Evolutionary conservation across 805 yeast genomes (phyloP), one percentile per base, ranked within the genome.

Genomic region (Yamadazyma sp.): DNA sequence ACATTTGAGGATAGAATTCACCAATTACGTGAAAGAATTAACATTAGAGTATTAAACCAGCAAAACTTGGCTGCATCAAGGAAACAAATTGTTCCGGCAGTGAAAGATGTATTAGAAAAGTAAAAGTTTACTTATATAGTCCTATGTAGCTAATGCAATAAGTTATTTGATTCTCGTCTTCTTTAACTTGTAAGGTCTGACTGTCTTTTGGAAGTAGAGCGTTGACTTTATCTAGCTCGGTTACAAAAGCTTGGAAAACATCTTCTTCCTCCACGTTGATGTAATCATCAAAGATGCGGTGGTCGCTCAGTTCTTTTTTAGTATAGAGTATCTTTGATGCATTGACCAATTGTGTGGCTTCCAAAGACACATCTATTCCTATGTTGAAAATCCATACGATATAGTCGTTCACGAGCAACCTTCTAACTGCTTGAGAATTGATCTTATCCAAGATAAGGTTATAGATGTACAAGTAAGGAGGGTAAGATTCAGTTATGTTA

Each of bases 51-150:
- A 6, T 64, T 44, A 45, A 84, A 83, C 53, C 71, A 69, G 45
- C 44, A 37, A 4, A 78, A 83, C 42, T 50, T 72, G 10, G 56
- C 62, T 6, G 90, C 91, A 1, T 84, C 93, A 23, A 73, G 97
- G 50, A 90, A 90, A 55, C 95, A 85, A 55, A 86, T 89, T 9
- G 95, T 86, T 4, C 97, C 97, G 3, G 58, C 57, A 9, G 60
- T 69, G 13, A 66, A 69, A 53, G 50, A 32, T 14, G 34, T 37
- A 26, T 32, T 36, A 19, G 35, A 36, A 16, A 26, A 15, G 16
- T 26, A 28, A 16, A 25, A 12, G 14, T 12, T 33, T 27, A 34
- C 15, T 14, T 16, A 25, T 32, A 4, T 22, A 45, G 20, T 5
- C 54, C 49, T 27, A 61, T 24, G 44, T 54, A 60, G 24, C 61